Base-by-base conservation (phyloP, 768 basidiomycete species). In the Xerocomellus chrysenteron region DNA sequence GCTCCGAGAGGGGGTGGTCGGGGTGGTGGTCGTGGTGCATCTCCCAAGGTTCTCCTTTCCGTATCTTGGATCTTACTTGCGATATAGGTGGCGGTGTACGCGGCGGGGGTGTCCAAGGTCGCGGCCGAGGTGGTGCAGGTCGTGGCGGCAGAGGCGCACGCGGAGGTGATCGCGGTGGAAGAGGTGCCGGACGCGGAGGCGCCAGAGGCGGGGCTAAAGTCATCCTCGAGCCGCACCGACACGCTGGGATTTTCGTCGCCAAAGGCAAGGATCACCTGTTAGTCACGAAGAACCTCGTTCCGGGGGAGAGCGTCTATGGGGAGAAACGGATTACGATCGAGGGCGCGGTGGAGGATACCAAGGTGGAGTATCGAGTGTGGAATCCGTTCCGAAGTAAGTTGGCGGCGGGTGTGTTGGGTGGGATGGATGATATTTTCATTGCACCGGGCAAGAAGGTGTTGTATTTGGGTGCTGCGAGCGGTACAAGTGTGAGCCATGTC, bases 381-480 rank as follows among this genome's bases (percentile, higher is more conserved):
- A 99, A 99, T 78, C 97, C 97, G 46, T 99, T 99, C 86, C 83
- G 97, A 63, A 86, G 83, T 70, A 99, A 98, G 80, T 74, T 99
- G 63, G 97, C 97, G 32, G 97, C 97, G 37, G 97, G 97, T 73
- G 91, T 98, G 48, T 78, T 98, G 57, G 92, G 94, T 60, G 97
- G 97, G 67, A 78, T 99, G 74, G 97, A 98, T 67, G 77, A 92
- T 55, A 93, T 98, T 65, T 94, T 81, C 75, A 94, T 99, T 70
- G 82, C 79, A 53, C 97, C 97, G 28, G 97, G 97, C 57, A 86
- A 88, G 65, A 98, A 97, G 80, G 96, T 98, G 45, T 76, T 99
- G 54, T 99, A 98, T 77, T 84, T 99, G 59, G 97, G 97, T 73
- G 97, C 97, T 52, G 97, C 97, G 1, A 94, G 92, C 62, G 97